Conservation (phyloP, 441 rosid species). For the Aleurites moluccanus region DNA sequence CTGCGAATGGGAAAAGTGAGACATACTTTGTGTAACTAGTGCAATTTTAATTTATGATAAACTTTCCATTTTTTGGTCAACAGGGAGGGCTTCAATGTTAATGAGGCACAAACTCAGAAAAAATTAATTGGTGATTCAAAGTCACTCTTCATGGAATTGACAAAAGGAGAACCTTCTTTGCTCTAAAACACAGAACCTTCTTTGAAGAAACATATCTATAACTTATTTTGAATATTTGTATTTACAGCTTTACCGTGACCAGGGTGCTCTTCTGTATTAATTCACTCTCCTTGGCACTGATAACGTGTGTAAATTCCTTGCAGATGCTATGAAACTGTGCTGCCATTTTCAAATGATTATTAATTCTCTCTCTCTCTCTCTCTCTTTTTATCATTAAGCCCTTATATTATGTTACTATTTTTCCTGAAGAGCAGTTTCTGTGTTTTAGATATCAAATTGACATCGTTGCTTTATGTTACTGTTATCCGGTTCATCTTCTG, state of each 20-base stretch:
- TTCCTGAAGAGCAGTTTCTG: not conserved
- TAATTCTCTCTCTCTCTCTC: not conserved
- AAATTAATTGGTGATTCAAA: conserved; percentile 26
- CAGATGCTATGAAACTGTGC: no score
- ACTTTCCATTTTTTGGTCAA: not conserved
- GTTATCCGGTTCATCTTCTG: conserved; percentile 17
- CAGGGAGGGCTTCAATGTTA: conserved; percentile 28
- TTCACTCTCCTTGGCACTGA: no score
- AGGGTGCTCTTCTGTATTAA: no score
- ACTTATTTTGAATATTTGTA: no score
- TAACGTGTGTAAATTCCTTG: no score
- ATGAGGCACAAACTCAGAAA: conserved; percentile 28
- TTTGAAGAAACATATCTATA: not conserved
- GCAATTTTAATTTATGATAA: conserved; percentile 2
- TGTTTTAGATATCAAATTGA: not conserved
- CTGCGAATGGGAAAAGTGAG: conserved; percentile 36
- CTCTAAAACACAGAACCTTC: conserved; percentile 25
- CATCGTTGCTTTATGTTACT: not conserved
- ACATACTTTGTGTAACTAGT: conserved; percentile 10
- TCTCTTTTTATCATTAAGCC: no score
- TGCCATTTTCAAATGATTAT: not conserved
- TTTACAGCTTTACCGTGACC: no score
- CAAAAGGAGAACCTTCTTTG: conserved; percentile 25
- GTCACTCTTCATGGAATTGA: conserved; percentile 24
- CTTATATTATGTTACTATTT: no score